Percentiles rank a stretch among this genome's conserved stretches.
phyloP scores from a whole-genome alignment of 129 eudicot species.

The Smallanthus sonchifolius region DNA sequence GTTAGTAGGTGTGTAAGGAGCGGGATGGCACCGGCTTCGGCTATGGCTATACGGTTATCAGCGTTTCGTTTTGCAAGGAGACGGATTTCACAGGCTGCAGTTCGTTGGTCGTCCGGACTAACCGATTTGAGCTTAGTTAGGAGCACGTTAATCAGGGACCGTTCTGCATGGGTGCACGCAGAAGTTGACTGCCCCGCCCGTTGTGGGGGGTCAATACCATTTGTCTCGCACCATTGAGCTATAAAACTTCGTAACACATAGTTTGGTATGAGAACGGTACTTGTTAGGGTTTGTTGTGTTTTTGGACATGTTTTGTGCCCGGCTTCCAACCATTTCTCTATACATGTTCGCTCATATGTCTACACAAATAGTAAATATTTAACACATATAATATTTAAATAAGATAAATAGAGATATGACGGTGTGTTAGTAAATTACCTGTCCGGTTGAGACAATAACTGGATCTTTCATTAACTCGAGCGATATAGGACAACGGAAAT shows the following conservation, averaged over 20 bases:
- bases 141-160: slow-evolving; percentile 61
- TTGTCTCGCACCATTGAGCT: slow-evolving; percentile 87
- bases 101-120: slow-evolving; percentile 65
- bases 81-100: slow-evolving; percentile 88
- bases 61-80: slow-evolving; percentile 89
- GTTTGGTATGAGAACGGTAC: slow-evolving; percentile 67
- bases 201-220: slow-evolving; percentile 76
- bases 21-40: slow-evolving; percentile 94
- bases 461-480: slow-evolving; percentile 93
- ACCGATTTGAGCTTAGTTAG: slow-evolving; percentile 57
- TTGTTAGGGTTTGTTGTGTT: slow-evolving; percentile 71
- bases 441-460: slow-evolving; percentile 94
- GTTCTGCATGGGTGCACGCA: slow-evolving; percentile 79
- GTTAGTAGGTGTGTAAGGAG: slow-evolving; percentile 61
- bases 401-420: background rate
- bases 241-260: slow-evolving; percentile 86
- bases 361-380: slow-evolving; percentile 27
- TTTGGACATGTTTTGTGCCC: slow-evolving; percentile 93
- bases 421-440: slow-evolving; percentile 39
- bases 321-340: slow-evolving; percentile 82
- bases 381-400: background rate
- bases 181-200: slow-evolving; percentile 52
- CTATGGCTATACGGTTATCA: slow-evolving; percentile 85
- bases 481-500: slow-evolving; percentile 91
- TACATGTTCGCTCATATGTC: slow-evolving; percentile 86